Evolutionary conservation across 2,329 filamentous ascomycete species (phyloP).

Genomic region (Verticillium tricorpus): DNA sequence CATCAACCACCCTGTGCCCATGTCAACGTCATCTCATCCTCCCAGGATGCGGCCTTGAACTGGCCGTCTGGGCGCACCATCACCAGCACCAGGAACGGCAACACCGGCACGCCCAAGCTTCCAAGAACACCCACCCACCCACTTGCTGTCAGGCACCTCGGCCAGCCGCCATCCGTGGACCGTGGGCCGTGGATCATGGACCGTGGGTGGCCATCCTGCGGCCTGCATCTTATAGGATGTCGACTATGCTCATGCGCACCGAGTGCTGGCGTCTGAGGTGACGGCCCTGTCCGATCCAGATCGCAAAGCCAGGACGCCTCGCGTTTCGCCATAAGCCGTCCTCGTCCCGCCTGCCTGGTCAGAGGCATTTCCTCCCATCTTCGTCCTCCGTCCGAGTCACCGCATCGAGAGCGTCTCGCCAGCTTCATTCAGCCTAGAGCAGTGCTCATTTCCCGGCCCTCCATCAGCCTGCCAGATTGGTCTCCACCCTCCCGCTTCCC

Average conservation of each 20-base stretch:
- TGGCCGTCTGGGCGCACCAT: not conserved
- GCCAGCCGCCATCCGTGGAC: not conserved
- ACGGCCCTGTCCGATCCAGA: not conserved
- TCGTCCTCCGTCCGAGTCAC: not conserved
- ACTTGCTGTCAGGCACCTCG: not conserved
- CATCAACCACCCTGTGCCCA: not conserved
- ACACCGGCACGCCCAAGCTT: not conserved
- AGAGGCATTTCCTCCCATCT: not conserved
- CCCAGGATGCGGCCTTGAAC: not conserved
- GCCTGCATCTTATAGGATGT: not conserved
- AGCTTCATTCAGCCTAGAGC: not conserved
- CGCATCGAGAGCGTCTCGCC: not conserved
- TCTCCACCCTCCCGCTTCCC: not conserved
- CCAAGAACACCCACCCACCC: not conserved
- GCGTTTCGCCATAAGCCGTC: not conserved
- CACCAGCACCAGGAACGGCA: not conserved
- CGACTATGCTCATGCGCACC: not conserved
- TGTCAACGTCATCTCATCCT: not conserved
- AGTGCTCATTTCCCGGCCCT: not conserved
- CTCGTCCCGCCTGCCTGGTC: not conserved
- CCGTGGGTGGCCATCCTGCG: not conserved
- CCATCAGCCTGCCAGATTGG: not conserved
- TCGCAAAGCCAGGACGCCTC: not conserved
- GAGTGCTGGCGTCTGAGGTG: not conserved
- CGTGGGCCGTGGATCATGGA: too few relatives aligned